phyloP scores from a whole-genome alignment of 164 flowering plant genomes.

The Aristolochia contorta region DNA sequence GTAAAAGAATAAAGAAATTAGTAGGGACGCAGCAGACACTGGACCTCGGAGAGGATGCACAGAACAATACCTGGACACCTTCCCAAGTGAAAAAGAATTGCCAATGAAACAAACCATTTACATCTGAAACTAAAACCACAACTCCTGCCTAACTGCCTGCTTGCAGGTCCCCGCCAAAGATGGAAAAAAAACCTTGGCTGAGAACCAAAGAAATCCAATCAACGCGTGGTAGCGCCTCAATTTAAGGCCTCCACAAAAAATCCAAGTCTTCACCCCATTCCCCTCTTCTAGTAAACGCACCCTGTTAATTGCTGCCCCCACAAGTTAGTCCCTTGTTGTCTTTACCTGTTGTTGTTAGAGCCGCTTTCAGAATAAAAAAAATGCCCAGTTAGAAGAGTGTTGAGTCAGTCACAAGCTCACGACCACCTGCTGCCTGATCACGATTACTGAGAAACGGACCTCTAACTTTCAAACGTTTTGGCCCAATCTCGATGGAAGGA shows the following conservation, averaged over 20 bases:
- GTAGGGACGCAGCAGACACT: neutral
- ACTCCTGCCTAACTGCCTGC: neutral
- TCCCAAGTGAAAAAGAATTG: neutral
- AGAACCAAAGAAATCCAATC: constrained; percentile 7
- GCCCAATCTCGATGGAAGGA: constrained; percentile 34
- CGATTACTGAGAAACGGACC: constrained; percentile 29
- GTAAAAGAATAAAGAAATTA: too few relatives aligned
- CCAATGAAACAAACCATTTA: constrained; percentile 1
- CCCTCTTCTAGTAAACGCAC: neutral
- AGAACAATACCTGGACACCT: neutral
- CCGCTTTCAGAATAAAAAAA: neutral
- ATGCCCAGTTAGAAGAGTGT: neutral
- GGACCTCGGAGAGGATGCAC: neutral
- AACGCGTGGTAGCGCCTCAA: constrained; percentile 7
- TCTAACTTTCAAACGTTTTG: constrained; percentile 64
- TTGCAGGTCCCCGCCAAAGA: constrained; percentile 4
- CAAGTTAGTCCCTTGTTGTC: neutral
- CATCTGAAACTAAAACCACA: constrained; percentile 2
- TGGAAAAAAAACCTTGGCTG: constrained; percentile 3
- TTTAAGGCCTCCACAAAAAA: constrained; percentile 14
- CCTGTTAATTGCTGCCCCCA: constrained; percentile 5
- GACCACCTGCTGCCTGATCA: neutral
- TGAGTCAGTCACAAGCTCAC: neutral
- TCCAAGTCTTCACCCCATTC: neutral
- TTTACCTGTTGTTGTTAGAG: neutral